These are phyloP conservation scores for Sonneratia caseolaris DNA, from an alignment of 345 rosid species.

Conservation along the genomic window DNA sequence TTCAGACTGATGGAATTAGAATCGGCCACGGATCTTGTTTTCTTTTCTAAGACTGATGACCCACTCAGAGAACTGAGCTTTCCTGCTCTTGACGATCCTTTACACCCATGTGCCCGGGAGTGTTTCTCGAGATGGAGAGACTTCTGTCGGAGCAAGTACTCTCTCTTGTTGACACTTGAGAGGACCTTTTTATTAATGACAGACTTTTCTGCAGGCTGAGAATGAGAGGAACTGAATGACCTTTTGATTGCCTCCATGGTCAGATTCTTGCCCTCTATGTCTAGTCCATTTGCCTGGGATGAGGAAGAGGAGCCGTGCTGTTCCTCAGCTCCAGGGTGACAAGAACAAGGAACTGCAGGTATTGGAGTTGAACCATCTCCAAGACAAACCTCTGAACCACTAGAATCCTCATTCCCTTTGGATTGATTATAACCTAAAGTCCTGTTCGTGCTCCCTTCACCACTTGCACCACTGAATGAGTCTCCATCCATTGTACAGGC, in stretches of 20 bases:
- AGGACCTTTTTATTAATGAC: slow-evolving; percentile 51
- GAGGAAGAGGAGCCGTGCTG: slow-evolving; percentile 20
- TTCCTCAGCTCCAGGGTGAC: slow-evolving; percentile 32
- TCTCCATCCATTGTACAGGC: slow-evolving; percentile 90
- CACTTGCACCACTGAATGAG: slow-evolving; percentile 30
- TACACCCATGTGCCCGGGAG: slow-evolving; percentile 47
- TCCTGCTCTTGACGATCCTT: slow-evolving; percentile 45
- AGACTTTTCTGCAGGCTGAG: slow-evolving; percentile 53
- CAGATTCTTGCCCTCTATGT: slow-evolving; percentile 37
- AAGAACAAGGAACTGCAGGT: slow-evolving; percentile 34
- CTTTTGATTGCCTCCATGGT: slow-evolving; percentile 32
- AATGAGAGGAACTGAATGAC: slow-evolving; percentile 31
- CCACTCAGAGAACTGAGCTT: slow-evolving; percentile 50
- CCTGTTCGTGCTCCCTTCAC: too few species aligned
- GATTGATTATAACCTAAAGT: slow-evolving; percentile 10
- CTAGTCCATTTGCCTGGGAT: slow-evolving; percentile 25
- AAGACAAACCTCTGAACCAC: slow-evolving; percentile 34
- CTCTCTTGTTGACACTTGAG: slow-evolving; percentile 52
- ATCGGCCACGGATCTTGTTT: slow-evolving; percentile 44
- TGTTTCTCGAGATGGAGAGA: slow-evolving; percentile 61
- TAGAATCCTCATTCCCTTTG: slow-evolving; percentile 31
- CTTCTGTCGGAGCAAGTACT: slow-evolving; percentile 61
- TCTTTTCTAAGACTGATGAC: slow-evolving; percentile 40
- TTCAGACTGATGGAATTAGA: slow-evolving; percentile 34
- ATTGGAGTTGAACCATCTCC: slow-evolving; percentile 36